Evolutionary conservation across 257 asterid species (phyloP).

Genomic region (Jacaranda mimosifolia): DNA sequence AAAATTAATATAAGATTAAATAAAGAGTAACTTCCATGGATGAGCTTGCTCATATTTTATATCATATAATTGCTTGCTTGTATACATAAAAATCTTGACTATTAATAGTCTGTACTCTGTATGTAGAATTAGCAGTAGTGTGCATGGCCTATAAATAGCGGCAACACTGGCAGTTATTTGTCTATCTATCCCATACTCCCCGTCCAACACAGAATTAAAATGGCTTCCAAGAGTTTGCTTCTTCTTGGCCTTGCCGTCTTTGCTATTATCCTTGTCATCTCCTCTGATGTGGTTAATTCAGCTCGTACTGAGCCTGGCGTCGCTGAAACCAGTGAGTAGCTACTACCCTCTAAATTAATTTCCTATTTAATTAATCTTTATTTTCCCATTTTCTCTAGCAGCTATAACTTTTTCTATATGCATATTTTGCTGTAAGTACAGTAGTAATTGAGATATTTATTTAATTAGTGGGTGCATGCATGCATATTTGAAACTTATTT

Average conservation of each 20-base stretch:
- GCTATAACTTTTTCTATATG: too few relatives aligned
- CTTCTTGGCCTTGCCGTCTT: conserved; percentile 45
- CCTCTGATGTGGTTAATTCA: conserved; percentile 36
- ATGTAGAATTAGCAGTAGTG: background rate
- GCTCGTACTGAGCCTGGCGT: conserved; percentile 31
- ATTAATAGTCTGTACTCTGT: background rate
- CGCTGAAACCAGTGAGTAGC: conserved; percentile 31
- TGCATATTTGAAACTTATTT: too few relatives aligned
- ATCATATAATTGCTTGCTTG: too few relatives aligned
- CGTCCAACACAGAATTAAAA: background rate
- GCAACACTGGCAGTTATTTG: background rate
- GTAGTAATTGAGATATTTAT: too few relatives aligned
- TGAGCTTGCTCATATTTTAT: too few relatives aligned
- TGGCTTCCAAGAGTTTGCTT: conserved; percentile 40
- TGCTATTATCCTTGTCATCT: conserved; percentile 34
- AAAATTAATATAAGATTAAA: conserved; percentile 10
- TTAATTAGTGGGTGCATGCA: too few relatives aligned
- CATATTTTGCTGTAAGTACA: too few relatives aligned
- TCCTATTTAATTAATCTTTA: background rate
- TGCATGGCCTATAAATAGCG: conserved; percentile 39
- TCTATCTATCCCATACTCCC: conserved; percentile 29
- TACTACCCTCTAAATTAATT: background rate
- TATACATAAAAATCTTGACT: too few relatives aligned
- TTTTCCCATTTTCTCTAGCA: background rate
- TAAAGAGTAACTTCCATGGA: too few relatives aligned